Evolutionary conservation across 1,284 basidiomycete species (phyloP).

Genomic region (Abortiporus biennis): DNA sequence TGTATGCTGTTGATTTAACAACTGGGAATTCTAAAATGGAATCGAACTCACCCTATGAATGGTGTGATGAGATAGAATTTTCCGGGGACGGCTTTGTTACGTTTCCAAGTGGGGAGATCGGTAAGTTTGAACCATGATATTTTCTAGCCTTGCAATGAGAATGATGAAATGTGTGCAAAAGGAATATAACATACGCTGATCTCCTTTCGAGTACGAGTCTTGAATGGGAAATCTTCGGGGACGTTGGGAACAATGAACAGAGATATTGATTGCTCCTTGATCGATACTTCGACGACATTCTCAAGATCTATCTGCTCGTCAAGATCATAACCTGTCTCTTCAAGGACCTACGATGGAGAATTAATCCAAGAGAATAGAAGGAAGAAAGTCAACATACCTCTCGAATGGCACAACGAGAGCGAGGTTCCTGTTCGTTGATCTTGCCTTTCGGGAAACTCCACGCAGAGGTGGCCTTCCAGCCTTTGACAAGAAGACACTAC

Average conservation of each 20-base stretch:
- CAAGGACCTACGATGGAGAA: constrained; percentile 64
- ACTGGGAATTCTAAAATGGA: constrained; percentile 8
- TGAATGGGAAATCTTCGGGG: constrained; percentile 86
- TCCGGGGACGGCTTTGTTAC: constrained; percentile 63
- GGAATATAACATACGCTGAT: constrained; percentile 74
- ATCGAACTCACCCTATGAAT: constrained; percentile 74
- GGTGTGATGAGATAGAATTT: constrained; percentile 97
- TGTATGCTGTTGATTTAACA: constrained; percentile 24
- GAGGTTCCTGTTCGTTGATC: constrained; percentile 91
- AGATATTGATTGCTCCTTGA: constrained; percentile 87
- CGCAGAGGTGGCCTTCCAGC: constrained; percentile 93
- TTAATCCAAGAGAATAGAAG: not conserved
- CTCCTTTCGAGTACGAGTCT: constrained; percentile 95
- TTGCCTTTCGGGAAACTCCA: constrained; percentile 99
- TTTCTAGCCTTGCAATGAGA: constrained; percentile 46
- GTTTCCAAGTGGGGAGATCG: constrained; percentile 93
- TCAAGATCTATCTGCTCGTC: constrained; percentile 60
- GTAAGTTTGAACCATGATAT: constrained; percentile 94
- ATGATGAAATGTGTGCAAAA: not conserved
- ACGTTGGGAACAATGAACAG: constrained; percentile 90
- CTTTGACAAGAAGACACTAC: constrained; percentile 91
- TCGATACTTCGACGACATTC: constrained; percentile 82
- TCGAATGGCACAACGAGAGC: constrained; percentile 80
- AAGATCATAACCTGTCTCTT: constrained; percentile 92
- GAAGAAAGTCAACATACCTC: constrained; percentile 54